Conservation (phyloP, 768 basidiomycete genomes). For the Trametes cubensis region DNA sequence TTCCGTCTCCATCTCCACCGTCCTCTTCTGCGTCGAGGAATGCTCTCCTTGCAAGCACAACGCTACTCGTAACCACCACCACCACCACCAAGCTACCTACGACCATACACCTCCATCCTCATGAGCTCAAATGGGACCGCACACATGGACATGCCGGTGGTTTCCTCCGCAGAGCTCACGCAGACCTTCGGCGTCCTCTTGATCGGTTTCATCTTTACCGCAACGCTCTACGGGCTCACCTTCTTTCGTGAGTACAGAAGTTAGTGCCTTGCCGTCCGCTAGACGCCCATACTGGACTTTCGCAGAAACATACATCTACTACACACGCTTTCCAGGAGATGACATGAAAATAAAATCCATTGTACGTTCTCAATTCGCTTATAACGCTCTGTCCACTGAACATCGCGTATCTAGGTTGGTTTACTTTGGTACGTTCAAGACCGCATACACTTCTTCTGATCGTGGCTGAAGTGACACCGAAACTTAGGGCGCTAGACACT, state of each 20-base stretch:
- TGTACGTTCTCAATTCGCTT: constrained; percentile 11
- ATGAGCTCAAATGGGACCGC: constrained; percentile 2
- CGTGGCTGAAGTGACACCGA: neutral
- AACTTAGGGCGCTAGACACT: constrained; percentile 29
- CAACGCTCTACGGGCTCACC: constrained; percentile 30
- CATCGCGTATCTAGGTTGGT: constrained; percentile 16
- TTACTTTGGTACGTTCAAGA: constrained; percentile 24
- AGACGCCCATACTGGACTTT: neutral
- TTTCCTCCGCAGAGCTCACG: constrained; percentile 19
- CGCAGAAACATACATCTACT: constrained; percentile 32
- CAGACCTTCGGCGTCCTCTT: constrained; percentile 31
- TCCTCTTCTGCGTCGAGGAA: neutral
- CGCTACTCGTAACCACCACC: neutral
- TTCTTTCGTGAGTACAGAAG: constrained; percentile 31
- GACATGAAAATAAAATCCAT: constrained; percentile 19
- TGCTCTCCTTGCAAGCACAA: neutral
- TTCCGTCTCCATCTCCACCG: constrained; percentile 1
- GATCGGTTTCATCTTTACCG: constrained; percentile 33
- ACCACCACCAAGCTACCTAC: neutral
- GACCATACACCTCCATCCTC: neutral
- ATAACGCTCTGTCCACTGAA: neutral
- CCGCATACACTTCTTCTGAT: neutral
- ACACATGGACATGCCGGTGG: neutral
- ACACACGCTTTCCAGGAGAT: constrained; percentile 29
- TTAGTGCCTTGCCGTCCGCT: neutral